Evolutionary conservation across 441 rosid genomes (phyloP), one percentile per base, ranked within the genome.

Genomic region (Arabidopsis hybrid): DNA sequence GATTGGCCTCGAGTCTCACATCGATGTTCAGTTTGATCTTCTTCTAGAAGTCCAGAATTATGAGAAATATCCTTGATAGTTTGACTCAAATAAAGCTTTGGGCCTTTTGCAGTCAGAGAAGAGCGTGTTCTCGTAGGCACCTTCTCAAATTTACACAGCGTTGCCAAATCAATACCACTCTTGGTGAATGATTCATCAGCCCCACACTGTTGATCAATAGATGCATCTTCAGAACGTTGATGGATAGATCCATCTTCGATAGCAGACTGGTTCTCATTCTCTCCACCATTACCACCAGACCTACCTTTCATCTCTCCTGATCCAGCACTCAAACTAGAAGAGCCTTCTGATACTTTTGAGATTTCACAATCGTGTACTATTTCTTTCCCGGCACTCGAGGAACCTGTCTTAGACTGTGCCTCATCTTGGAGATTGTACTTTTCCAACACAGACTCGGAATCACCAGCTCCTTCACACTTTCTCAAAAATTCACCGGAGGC

Each of bases 61-160:
- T 71, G 83, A 67, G 63, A 47, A 26, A 66, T 81, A 73, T 74
- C 87, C 71, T 71, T 89, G 42, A 78, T 79, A 36, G 49, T 79
- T 45, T 79, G 74, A 82, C 82, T 72, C 32, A 70, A 50, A 49
- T 83, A 81, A 67, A 58, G 79, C 83, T 85, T 91, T 60, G 79
- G 39, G 50, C 60, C 79, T 78, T 83, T 89, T 36, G 50, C 74
- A 36, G 84, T 79, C 80, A 91, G 75, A 65, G 96, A 85, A 73
- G 99, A 89, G 51, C 98, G 97, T 6, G 79, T 88, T 84, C 79
- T 95, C 16, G 96, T 95, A 53, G 97, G 96, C 70, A 95, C 83
- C 78, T 95, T 95, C 65, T 83, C 83, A 71, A 95, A 88, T 67
- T 86, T 95, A 82, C 99, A 88, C 35, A 88, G 78, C 43, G 85